phyloP scores from a whole-genome alignment of 345 rosid genomes.

The Hevea brasiliensis region DNA sequence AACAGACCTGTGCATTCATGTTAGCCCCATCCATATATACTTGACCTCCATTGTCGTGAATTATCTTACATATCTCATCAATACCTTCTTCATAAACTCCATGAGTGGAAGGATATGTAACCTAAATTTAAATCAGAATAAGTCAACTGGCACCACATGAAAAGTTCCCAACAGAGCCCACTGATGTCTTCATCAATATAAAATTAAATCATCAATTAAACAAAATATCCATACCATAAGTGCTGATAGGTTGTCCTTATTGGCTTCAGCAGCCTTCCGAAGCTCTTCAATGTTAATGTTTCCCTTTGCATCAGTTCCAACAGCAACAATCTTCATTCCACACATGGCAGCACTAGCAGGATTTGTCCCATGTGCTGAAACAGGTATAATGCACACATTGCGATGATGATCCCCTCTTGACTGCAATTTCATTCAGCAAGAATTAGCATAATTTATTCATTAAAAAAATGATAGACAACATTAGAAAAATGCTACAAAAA shows the following conservation, averaged over 20 bases:
- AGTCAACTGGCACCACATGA: not conserved
- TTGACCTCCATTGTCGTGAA: conserved; percentile 96
- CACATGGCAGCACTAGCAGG: conserved; percentile 99
- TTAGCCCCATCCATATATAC: conserved; percentile 99
- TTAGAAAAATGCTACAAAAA: not conserved
- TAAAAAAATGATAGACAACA: not conserved
- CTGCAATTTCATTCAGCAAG: conserved; percentile 38
- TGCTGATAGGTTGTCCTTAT: conserved; percentile 83
- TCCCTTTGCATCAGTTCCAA: conserved; percentile 98
- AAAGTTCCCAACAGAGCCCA: conserved; percentile 3
- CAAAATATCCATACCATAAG: conserved; percentile 58
- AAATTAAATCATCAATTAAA: conserved; percentile 2
- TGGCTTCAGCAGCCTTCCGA: conserved; percentile 87
- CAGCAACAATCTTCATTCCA: conserved; percentile 93
- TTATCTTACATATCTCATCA: conserved; percentile 88
- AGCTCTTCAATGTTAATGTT: conserved; percentile 90
- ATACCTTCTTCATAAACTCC: conserved; percentile 98
- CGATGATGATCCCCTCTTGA: conserved; percentile 96
- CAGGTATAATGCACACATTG: conserved; percentile 95
- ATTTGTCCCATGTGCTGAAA: conserved; percentile 98
- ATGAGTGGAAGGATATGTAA: conserved; percentile 96
- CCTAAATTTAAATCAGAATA: conserved; percentile 40
- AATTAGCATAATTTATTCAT: not conserved
- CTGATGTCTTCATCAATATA: not conserved
- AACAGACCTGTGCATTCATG: conserved; percentile 94